phyloP scores from a whole-genome alignment of 768 basidiomycete genomes.

The Trametes coccinea region DNA sequence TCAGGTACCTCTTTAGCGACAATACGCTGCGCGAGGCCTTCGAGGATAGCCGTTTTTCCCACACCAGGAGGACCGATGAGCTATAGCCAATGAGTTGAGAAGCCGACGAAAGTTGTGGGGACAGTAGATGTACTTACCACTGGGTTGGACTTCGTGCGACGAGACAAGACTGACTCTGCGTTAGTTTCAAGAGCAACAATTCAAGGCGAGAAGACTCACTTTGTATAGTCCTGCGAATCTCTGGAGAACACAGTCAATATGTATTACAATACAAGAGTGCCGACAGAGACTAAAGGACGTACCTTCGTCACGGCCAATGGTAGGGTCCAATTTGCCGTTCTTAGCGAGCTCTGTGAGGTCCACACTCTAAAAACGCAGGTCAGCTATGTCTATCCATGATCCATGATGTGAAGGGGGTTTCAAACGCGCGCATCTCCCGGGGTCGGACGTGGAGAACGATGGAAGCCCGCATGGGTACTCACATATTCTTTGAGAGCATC shows the following conservation, averaged over 20 bases:
- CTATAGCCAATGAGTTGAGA: constrained; percentile 34
- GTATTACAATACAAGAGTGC: neutral
- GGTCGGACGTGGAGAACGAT: neutral
- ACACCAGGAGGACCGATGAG: constrained; percentile 87
- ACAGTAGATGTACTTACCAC: constrained; percentile 52
- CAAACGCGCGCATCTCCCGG: no score
- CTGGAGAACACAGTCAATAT: constrained; percentile 34
- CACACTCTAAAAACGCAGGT: constrained; percentile 50
- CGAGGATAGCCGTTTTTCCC: constrained; percentile 90
- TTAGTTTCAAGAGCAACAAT: neutral
- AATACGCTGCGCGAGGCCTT: constrained; percentile 86
- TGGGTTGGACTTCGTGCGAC: constrained; percentile 90
- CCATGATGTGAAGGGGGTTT: no score
- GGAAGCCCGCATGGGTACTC: constrained; percentile 25
- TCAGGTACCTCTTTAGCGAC: constrained; percentile 90
- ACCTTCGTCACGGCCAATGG: constrained; percentile 88
- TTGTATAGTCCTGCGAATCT: constrained; percentile 89
- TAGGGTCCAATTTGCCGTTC: constrained; percentile 86
- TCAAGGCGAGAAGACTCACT: constrained; percentile 48
- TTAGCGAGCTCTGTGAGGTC: constrained; percentile 84
- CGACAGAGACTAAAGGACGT: constrained; percentile 9
- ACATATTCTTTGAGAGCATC: constrained; percentile 84
- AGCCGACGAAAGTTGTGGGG: no score
- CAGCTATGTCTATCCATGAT: no score
- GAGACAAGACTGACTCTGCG: constrained; percentile 61